Conservation (phyloP, 2,329 filamentous ascomycete species). For the Aspergillus versicolor region DNA sequence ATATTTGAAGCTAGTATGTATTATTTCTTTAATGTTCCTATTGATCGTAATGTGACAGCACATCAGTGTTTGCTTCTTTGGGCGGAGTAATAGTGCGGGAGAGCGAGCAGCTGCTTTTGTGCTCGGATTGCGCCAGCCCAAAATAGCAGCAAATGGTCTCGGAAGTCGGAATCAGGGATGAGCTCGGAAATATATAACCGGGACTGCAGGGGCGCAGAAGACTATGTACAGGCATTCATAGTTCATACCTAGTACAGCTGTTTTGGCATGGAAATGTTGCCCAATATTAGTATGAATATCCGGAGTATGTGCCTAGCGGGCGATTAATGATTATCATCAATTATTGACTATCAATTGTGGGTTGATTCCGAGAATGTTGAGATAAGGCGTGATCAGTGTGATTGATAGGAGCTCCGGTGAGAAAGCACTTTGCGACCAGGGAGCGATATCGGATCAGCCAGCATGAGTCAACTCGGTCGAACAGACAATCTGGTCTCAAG, state of each 20-base stretch:
- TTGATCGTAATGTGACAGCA: too few species aligned
- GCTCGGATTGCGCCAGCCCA: too few species aligned
- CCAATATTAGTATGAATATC: background rate
- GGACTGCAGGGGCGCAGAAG: too few species aligned
- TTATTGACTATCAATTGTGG: background rate
- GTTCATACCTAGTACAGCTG: background rate
- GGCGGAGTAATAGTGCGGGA: too few species aligned
- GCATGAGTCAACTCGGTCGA: background rate
- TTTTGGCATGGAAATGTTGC: background rate
- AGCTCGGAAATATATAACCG: too few species aligned
- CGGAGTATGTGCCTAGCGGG: background rate
- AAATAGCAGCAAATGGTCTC: too few species aligned
- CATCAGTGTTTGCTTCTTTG: too few species aligned
- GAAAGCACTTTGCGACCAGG: background rate
- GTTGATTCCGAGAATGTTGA: background rate
- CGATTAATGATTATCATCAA: background rate
- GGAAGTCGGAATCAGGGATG: too few species aligned
- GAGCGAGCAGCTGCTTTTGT: too few species aligned
- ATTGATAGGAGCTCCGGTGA: background rate
- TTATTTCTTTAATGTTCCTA: too few species aligned
- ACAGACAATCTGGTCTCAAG: background rate
- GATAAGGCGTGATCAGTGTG: background rate
- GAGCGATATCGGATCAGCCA: slow-evolving; percentile 1
- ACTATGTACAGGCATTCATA: too few species aligned
- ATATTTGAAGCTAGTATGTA: too few species aligned